A percentile compares a stretch with the other conserved stretches of the same genome.
phyloP scores from a whole-genome alignment of 169 alveolate genomes.

The Plasmodium coatneyi region DNA sequence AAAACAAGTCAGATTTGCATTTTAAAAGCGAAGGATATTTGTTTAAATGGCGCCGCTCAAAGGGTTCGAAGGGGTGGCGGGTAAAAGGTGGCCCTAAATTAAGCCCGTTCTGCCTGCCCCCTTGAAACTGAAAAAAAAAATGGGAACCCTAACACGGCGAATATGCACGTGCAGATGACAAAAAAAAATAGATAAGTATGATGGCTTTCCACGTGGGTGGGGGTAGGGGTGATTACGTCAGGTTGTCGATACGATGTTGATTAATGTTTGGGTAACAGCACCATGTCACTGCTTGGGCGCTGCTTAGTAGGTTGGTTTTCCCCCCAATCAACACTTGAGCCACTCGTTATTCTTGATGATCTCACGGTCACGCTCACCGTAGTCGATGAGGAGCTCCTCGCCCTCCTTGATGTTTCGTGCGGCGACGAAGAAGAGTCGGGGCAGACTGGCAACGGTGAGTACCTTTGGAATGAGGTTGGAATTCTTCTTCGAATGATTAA shows the following conservation, averaged over 20 bases:
- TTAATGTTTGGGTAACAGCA: background rate
- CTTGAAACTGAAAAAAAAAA: background rate
- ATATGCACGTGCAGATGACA: background rate
- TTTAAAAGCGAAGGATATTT: background rate
- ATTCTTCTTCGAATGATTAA: constrained; percentile 89
- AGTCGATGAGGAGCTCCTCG: constrained; percentile 91
- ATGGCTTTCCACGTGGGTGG: background rate
- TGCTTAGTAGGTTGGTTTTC: background rate
- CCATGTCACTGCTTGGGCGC: no score
- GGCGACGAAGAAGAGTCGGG: constrained; percentile 87
- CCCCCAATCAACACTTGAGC: constrained; percentile 77
- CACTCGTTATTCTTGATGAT: constrained; percentile 88
- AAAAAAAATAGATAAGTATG: background rate
- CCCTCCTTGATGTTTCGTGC: constrained; percentile 86
- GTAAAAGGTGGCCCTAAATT: background rate
- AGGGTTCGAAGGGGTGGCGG: background rate
- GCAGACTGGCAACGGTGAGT: constrained; percentile 75
- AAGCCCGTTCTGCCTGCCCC: background rate
- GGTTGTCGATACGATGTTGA: background rate
- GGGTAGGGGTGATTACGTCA: background rate
- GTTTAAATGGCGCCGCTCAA: background rate
- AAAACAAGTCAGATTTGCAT: background rate
- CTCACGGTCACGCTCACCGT: constrained; percentile 90
- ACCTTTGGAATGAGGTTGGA: constrained; percentile 88
- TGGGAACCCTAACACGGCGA: background rate